phyloP scores from a whole-genome alignment of 2,329 filamentous ascomycete species.

The Didymella segeticola region DNA sequence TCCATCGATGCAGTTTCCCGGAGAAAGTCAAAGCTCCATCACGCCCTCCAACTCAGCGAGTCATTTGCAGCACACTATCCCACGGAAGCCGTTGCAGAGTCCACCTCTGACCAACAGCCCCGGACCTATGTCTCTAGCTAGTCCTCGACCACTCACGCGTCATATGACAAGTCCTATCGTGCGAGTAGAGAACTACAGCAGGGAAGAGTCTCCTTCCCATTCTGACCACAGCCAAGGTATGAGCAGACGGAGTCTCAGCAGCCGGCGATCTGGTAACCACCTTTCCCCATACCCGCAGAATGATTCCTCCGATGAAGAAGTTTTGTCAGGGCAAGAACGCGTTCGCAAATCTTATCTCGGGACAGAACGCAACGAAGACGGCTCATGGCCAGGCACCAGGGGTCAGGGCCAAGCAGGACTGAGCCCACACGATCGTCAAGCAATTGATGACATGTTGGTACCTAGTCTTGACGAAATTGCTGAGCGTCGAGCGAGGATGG shows the following conservation, averaged over 20 bases:
- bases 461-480: constrained; percentile 60
- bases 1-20: constrained; percentile 27
- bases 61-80: constrained; percentile 35
- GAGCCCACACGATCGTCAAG: constrained; percentile 54
- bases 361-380: constrained; percentile 51
- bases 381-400: constrained; percentile 53
- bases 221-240: constrained; percentile 43
- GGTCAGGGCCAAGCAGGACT: constrained; percentile 54
- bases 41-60: constrained; percentile 36
- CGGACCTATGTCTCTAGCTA: constrained; percentile 33
- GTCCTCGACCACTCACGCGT: constrained; percentile 35
- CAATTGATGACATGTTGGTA: constrained; percentile 51
- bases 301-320: constrained; percentile 44
- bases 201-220: constrained; percentile 44
- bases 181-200: constrained; percentile 47
- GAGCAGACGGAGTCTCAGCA: constrained; percentile 46
- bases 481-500: constrained; percentile 53
- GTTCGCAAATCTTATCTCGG: constrained; percentile 40
- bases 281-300: constrained; percentile 48
- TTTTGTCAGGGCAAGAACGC: constrained; percentile 27
- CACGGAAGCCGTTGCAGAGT: constrained; percentile 46
- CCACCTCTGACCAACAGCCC: constrained; percentile 50
- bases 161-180: constrained; percentile 50
- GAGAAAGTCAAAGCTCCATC: constrained; percentile 27
- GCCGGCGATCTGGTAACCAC: constrained; percentile 45